Percentiles rank a stretch among this genome's conserved stretches.
phyloP scores from a whole-genome alignment of 345 rosid genomes.

The Boechera stricta region DNA sequence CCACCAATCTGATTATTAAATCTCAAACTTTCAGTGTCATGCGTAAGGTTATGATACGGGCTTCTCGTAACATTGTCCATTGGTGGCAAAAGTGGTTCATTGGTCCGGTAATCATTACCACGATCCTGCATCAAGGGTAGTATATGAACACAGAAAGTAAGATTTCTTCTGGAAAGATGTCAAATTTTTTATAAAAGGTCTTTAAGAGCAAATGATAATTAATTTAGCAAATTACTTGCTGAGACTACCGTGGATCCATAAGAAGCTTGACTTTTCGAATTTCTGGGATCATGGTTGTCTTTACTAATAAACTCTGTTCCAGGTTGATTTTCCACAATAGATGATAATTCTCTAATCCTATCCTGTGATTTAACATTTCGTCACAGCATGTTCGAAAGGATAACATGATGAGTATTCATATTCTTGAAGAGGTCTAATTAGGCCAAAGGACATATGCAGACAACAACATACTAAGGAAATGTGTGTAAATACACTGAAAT shows the following conservation, averaged over 20 bases:
- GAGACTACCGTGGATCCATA: constrained; percentile 53
- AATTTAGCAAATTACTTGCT: constrained; percentile 51
- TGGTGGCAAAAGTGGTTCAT: constrained; percentile 42
- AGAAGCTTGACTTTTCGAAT: constrained; percentile 42
- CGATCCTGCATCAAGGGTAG: constrained; percentile 40
- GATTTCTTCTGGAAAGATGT: constrained; percentile 16
- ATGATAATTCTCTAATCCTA: constrained; percentile 63
- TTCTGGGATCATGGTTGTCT: constrained; percentile 45
- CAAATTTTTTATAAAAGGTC: constrained; percentile 18
- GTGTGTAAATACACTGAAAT: not conserved
- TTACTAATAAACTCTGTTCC: constrained; percentile 48
- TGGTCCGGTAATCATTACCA: constrained; percentile 39
- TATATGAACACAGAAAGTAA: constrained; percentile 25
- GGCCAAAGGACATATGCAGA: constrained; percentile 23
- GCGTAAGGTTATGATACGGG: constrained; percentile 35
- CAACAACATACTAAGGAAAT: not conserved
- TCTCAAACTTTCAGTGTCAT: constrained; percentile 35
- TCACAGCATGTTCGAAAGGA: constrained; percentile 23
- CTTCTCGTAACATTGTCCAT: constrained; percentile 39
- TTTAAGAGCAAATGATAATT: constrained; percentile 31
- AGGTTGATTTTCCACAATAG: constrained; percentile 47
- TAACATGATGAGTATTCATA: constrained; percentile 20
- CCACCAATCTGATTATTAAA: constrained; percentile 39
- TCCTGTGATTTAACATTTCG: constrained; percentile 55
- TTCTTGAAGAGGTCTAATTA: constrained; percentile 4